A percentile compares a stretch with the other conserved stretches of the same genome.
Evolutionary conservation across 495 filamentous ascomycete genomes (phyloP).

Genomic region (Hypomontagnella submonticulosa): DNA sequence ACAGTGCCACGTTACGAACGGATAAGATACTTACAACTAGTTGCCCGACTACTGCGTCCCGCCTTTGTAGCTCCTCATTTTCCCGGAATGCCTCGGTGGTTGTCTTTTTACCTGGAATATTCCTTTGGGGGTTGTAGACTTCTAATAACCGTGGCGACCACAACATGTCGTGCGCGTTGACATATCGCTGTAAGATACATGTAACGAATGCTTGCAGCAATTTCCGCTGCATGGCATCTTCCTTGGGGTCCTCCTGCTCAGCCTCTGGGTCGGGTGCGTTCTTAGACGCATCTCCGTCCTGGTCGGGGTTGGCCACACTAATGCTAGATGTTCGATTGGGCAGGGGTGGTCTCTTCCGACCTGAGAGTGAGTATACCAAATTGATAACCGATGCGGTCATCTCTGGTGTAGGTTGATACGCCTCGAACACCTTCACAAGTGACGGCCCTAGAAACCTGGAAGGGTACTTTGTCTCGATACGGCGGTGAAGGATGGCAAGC

Average conservation of each 20-base stretch:
- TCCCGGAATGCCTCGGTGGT: constrained; percentile 69
- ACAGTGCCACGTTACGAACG: not conserved
- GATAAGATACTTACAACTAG: constrained; percentile 67
- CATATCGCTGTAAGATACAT: constrained; percentile 84
- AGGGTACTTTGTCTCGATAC: constrained; percentile 90
- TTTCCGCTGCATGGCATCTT: constrained; percentile 70
- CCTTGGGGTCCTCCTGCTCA: constrained; percentile 67
- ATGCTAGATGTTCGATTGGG: constrained; percentile 75
- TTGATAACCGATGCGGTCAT: constrained; percentile 79
- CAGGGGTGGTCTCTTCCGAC: constrained; percentile 76
- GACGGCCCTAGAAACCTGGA: constrained; percentile 93
- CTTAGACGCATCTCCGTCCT: constrained; percentile 57
- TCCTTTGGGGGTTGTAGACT: constrained; percentile 70
- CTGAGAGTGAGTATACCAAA: constrained; percentile 78
- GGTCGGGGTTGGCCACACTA: constrained; percentile 61
- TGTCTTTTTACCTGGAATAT: constrained; percentile 66
- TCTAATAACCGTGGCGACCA: constrained; percentile 84
- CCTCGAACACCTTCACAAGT: constrained; percentile 76
- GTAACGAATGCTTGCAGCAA: constrained; percentile 88
- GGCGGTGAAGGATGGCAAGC: constrained; percentile 83
- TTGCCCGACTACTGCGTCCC: constrained; percentile 79
- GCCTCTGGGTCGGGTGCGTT: constrained; percentile 86
- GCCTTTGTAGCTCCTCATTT: constrained; percentile 69
- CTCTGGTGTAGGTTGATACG: constrained; percentile 72
- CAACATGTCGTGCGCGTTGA: constrained; percentile 71